phyloP scores from a whole-genome alignment of 2,329 filamentous ascomycete genomes.

The Septoria linicola region DNA sequence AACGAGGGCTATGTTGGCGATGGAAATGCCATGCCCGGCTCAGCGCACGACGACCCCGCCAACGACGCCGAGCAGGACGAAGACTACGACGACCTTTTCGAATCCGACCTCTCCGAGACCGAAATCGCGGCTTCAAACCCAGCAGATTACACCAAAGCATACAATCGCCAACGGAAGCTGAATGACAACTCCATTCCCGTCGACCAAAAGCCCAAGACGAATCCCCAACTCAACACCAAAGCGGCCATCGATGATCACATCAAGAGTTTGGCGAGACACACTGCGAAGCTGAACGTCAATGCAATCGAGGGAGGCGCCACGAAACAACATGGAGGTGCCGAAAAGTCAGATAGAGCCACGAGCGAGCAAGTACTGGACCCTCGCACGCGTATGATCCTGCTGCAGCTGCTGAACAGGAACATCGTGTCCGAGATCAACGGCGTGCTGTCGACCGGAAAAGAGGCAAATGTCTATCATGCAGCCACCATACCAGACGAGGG shows the following conservation, averaged over 20 bases:
- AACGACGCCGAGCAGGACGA: constrained; percentile 41
- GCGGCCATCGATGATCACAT: constrained; percentile 85
- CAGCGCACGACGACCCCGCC: constrained; percentile 24
- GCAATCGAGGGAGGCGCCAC: constrained; percentile 55
- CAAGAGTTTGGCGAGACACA: constrained; percentile 78
- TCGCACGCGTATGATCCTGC: constrained; percentile 87
- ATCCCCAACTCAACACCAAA: constrained; percentile 76
- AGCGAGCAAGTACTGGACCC: constrained; percentile 93
- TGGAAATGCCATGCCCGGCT: constrained; percentile 31
- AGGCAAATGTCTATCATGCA: constrained; percentile 96
- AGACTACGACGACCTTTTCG: constrained; percentile 58
- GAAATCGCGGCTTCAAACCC: constrained; percentile 58
- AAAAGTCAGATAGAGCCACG: constrained; percentile 85
- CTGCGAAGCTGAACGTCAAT: constrained; percentile 79
- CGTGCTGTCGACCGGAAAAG: constrained; percentile 93
- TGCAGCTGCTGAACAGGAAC: constrained; percentile 93
- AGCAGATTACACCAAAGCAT: constrained; percentile 76
- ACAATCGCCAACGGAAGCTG: constrained; percentile 77
- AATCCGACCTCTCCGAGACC: constrained; percentile 55
- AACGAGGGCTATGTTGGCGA: constrained; percentile 36
- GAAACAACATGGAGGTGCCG: constrained; percentile 53
- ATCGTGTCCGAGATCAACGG: constrained; percentile 90
- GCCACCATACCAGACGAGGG: constrained; percentile 61
- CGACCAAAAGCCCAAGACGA: constrained; percentile 65
- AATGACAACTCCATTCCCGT: constrained; percentile 53